Conservation (phyloP, 2,329 filamentous ascomycete genomes). For the Juglanconis juglandina region DNA sequence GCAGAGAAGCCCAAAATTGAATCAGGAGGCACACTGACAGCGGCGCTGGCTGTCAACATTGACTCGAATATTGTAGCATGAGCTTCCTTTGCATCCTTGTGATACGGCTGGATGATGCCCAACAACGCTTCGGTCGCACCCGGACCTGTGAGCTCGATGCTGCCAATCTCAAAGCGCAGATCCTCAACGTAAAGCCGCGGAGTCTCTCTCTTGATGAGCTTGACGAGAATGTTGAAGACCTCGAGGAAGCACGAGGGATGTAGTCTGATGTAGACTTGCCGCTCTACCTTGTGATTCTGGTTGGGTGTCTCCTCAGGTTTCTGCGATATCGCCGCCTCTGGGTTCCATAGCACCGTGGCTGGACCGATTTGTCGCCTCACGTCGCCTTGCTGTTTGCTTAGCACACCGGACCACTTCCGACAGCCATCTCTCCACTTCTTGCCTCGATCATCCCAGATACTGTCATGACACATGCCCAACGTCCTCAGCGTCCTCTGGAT, state of each 20-base stretch:
- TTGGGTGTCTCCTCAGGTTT: slow-evolving; percentile 11
- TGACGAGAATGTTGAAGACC: slow-evolving; percentile 61
- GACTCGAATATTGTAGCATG: slow-evolving; percentile 50
- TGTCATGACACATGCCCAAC: slow-evolving; percentile 59
- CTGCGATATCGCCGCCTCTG: slow-evolving; percentile 28
- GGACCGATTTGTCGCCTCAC: slow-evolving; percentile 63
- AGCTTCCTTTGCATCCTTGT: slow-evolving; percentile 31
- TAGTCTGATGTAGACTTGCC: slow-evolving; percentile 65
- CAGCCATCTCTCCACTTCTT: slow-evolving; percentile 65
- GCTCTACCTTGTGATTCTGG: slow-evolving; percentile 19
- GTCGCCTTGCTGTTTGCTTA: slow-evolving; percentile 53
- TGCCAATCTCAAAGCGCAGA: slow-evolving; percentile 64
- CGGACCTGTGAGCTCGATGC: slow-evolving; percentile 59
- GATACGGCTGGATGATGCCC: slow-evolving; percentile 59
- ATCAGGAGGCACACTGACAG: slow-evolving; percentile 65
- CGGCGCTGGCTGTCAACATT: slow-evolving; percentile 60
- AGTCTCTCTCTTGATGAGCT: slow-evolving; percentile 55
- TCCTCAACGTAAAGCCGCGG: slow-evolving; percentile 65
- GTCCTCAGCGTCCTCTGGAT: slow-evolving; percentile 64
- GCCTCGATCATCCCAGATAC: slow-evolving; percentile 61
- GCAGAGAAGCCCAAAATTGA: slow-evolving; percentile 69
- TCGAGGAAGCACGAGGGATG: slow-evolving; percentile 79
- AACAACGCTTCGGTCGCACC: slow-evolving; percentile 76
- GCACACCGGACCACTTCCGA: slow-evolving; percentile 45
- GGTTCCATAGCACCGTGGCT: slow-evolving; percentile 73